phyloP scores from a whole-genome alignment of 2,329 filamentous ascomycete genomes.

The Chalaropsis ovoidea region DNA sequence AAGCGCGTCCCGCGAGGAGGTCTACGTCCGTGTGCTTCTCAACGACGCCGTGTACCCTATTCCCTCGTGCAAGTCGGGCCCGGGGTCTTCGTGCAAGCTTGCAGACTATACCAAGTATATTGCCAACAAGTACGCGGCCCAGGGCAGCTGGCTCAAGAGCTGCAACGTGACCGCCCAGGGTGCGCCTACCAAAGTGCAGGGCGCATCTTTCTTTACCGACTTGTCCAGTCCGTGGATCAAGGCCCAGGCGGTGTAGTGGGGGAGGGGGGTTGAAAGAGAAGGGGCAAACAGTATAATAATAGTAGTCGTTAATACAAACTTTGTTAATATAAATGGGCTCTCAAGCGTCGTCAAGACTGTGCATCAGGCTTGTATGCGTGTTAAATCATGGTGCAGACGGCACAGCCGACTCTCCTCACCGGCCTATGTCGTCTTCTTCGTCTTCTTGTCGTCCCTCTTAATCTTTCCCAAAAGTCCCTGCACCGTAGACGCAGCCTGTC shows the following conservation, averaged over 20 bases:
- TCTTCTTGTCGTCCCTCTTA: constrained; percentile 36
- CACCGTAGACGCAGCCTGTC: constrained; percentile 36
- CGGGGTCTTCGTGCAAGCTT: constrained; percentile 44
- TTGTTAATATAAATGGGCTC: not conserved
- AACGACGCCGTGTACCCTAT: constrained; percentile 56
- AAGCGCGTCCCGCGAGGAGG: constrained; percentile 31
- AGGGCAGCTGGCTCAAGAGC: constrained; percentile 42
- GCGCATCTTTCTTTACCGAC: constrained; percentile 43
- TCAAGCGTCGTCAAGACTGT: not conserved
- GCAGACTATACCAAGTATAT: constrained; percentile 39
- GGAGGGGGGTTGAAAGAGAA: too few species aligned
- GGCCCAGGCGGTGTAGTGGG: constrained; percentile 18
- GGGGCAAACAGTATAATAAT: not conserved
- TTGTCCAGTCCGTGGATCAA: constrained; percentile 35
- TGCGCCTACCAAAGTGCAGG: constrained; percentile 36
- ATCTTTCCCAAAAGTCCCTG: constrained; percentile 37
- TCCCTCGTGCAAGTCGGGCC: constrained; percentile 45
- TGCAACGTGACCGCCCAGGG: constrained; percentile 39
- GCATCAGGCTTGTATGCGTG: not conserved
- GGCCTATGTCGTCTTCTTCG: constrained; percentile 41
- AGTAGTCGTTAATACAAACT: not conserved
- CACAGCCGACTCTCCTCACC: constrained; percentile 31
- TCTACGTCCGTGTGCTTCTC: constrained; percentile 47
- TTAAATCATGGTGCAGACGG: not conserved
- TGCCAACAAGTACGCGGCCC: constrained; percentile 37